phyloP scores from a whole-genome alignment of 1,139 yeast genomes.

The Meyerozyma carpophila region DNA sequence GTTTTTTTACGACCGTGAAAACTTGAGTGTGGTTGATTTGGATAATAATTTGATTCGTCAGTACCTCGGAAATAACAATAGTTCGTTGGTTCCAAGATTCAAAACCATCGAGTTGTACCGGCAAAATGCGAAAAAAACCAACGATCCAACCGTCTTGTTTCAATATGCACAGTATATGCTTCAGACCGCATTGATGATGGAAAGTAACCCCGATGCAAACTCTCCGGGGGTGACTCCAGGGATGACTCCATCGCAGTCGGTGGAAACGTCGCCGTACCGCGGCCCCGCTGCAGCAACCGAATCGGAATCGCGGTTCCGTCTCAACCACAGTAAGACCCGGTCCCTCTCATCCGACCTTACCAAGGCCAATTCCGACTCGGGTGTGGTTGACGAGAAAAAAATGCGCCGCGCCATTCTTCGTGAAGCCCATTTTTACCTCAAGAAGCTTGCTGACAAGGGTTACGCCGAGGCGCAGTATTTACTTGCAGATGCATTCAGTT shows the following conservation, averaged over 20 bases:
- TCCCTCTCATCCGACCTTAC: slow-evolving; percentile 8
- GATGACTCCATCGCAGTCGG: slow-evolving; percentile 10
- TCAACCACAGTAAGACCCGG: slow-evolving; percentile 11
- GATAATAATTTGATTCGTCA: slow-evolving; percentile 40
- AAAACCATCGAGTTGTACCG: slow-evolving; percentile 85
- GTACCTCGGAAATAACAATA: slow-evolving; percentile 49
- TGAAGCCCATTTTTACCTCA: slow-evolving; percentile 71
- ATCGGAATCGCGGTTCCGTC: slow-evolving; percentile 1
- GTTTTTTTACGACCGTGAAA: slow-evolving; percentile 33
- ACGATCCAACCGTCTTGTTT: slow-evolving; percentile 80
- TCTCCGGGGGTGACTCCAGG: slow-evolving; percentile 7
- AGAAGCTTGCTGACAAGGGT: slow-evolving; percentile 73
- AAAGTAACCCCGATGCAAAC: slow-evolving; percentile 10
- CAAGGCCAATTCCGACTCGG: slow-evolving; percentile 9
- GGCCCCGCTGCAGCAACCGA: slow-evolving; percentile 1
- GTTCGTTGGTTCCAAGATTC: slow-evolving; percentile 65
- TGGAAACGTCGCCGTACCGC: slow-evolving; percentile 20
- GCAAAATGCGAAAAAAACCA: slow-evolving; percentile 76
- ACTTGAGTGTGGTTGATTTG: slow-evolving; percentile 33
- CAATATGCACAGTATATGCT: slow-evolving; percentile 90
- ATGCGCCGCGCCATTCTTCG: slow-evolving; percentile 53
- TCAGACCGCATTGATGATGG: slow-evolving; percentile 71
- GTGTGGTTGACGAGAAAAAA: slow-evolving; percentile 22
- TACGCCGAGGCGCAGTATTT: slow-evolving; percentile 87
- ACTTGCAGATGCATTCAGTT: slow-evolving; percentile 80